Base-by-base conservation (phyloP, 306 rosid genomes). In the Pachyrhizus erosus region DNA sequence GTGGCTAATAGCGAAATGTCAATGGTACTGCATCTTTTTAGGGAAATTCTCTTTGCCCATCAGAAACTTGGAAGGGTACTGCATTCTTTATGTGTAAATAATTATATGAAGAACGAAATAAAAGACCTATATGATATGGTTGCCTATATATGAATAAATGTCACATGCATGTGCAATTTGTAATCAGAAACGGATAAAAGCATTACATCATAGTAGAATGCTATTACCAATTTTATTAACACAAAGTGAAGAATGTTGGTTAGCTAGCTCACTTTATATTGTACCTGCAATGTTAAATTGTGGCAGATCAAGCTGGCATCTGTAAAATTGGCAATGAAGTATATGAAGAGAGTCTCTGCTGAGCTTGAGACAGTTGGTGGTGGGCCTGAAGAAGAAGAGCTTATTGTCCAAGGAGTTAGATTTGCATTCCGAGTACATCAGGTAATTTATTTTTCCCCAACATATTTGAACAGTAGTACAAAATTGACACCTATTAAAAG, bases 391-490 rank as follows among this genome's bases (percentile, higher is more conserved):
- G 99, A 96, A 80, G 98, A 96, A 86, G 99, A 96, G 87, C 89
- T 96, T 65, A 96, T 96, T 1, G 93, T 96, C 57, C 99, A 92
- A 79, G 96, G 97, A 9, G 97, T 96, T 79, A 80, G 97, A 57
- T 96, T 93, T 81, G 99, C 99, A 73, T 96, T 93, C 91, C 93
- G 99, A 0, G 99, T 93, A 14, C 99, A 96, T 83, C 99, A 96
- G 98, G 99, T 96, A 84, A 75, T 0, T 2, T 10, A 18, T 64
- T 27, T 7, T 21, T 4, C 15, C 29, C 31, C 1, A 8, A 13
- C 73, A 37, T 78, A 13, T 40, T 78, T 51, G 10, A 31, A 37
- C 52, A 66, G 57, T 14, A 17, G 15, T 82, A 49, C 48, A 58
- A 75, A 57, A 20, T 46, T 74, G 43, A 54, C 2, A 20, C 75